A percentile compares a stretch with the other conserved stretches of the same genome.
Conservation (phyloP, 768 basidiomycete species). For the Tricholomella constricta region DNA sequence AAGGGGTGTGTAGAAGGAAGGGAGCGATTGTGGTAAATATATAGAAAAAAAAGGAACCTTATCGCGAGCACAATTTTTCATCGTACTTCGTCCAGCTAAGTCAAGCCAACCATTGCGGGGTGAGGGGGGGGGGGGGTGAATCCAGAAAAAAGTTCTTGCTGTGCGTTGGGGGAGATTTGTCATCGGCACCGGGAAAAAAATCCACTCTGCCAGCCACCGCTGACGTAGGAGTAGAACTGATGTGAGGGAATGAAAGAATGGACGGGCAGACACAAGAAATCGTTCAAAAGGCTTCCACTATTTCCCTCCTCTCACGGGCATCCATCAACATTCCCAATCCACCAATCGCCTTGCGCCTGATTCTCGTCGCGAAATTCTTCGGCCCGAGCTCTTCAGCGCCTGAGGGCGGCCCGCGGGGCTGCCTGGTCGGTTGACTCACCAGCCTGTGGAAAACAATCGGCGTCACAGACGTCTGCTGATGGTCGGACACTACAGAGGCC, state of each 20-base stretch:
- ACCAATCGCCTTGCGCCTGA: constrained; percentile 82
- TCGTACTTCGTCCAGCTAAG: constrained; percentile 20
- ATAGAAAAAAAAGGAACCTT: constrained; percentile 12
- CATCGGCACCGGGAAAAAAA: not conserved
- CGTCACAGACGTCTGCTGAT: constrained; percentile 38
- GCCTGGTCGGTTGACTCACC: constrained; percentile 74
- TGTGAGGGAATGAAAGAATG: constrained; percentile 17
- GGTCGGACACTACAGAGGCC: constrained; percentile 44
- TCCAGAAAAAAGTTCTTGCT: constrained; percentile 14
- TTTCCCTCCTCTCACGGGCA: constrained; percentile 77
- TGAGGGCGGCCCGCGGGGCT: constrained; percentile 86
- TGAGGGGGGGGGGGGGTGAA: not conserved
- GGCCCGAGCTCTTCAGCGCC: constrained; percentile 85
- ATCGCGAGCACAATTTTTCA: constrained; percentile 14
- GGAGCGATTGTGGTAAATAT: constrained; percentile 15
- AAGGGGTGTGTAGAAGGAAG: not conserved
- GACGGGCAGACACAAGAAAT: constrained; percentile 10
- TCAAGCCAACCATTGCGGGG: constrained; percentile 10
- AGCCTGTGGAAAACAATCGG: constrained; percentile 55
- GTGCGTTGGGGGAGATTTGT: constrained; percentile 1
- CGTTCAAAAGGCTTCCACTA: constrained; percentile 67
- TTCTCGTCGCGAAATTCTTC: constrained; percentile 86
- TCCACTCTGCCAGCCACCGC: constrained; percentile 2
- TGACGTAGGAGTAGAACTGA: constrained; percentile 9
- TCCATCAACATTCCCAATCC: constrained; percentile 79